These are phyloP conservation scores for Diutina ranongensis DNA, from an alignment of 1,139 yeast species.

Conservation along the genomic window DNA sequence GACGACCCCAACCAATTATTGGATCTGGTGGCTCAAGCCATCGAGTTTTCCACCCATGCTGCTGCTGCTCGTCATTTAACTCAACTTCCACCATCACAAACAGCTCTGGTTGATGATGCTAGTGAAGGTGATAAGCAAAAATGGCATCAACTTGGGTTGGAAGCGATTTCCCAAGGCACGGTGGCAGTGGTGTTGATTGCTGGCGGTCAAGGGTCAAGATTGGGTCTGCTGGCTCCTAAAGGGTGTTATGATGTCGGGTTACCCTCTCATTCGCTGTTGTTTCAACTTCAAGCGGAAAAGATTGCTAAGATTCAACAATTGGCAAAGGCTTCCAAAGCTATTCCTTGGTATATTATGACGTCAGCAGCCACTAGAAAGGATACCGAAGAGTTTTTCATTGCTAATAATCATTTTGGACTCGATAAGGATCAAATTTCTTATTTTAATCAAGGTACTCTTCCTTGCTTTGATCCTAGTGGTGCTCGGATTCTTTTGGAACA, in stretches of 20 bases:
- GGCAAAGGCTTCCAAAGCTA: slow-evolving; percentile 25
- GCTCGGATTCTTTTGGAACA: slow-evolving; percentile 53
- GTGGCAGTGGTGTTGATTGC: slow-evolving; percentile 92
- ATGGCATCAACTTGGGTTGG: slow-evolving; percentile 55
- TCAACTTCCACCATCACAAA: slow-evolving; percentile 39
- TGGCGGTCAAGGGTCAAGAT: slow-evolving; percentile 96
- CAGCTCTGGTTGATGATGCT: slow-evolving; percentile 37
- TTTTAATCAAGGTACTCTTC: slow-evolving; percentile 92
- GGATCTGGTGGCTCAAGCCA: slow-evolving; percentile 36
- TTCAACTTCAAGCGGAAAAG: slow-evolving; percentile 90
- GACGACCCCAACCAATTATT: slow-evolving; percentile 31
- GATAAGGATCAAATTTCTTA: slow-evolving; percentile 47
- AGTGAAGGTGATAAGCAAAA: slow-evolving; percentile 11
- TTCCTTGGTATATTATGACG: slow-evolving; percentile 94
- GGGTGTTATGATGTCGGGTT: slow-evolving; percentile 86
- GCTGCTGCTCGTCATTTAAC: slow-evolving; percentile 24
- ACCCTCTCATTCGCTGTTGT: slow-evolving; percentile 75
- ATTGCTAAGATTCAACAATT: slow-evolving; percentile 51
- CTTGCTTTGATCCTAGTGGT: slow-evolving; percentile 73
- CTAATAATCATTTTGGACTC: slow-evolving; percentile 63
- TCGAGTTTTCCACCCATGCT: slow-evolving; percentile 26
- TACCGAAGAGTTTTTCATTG: slow-evolving; percentile 62
- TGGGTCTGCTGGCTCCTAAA: slow-evolving; percentile 83
- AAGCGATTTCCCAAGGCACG: slow-evolving; percentile 55
- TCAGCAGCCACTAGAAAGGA: slow-evolving; percentile 74